These are phyloP conservation scores for Gnetum montanum DNA, from an alignment of 75 land plant genomes.

Conservation along the genomic window DNA sequence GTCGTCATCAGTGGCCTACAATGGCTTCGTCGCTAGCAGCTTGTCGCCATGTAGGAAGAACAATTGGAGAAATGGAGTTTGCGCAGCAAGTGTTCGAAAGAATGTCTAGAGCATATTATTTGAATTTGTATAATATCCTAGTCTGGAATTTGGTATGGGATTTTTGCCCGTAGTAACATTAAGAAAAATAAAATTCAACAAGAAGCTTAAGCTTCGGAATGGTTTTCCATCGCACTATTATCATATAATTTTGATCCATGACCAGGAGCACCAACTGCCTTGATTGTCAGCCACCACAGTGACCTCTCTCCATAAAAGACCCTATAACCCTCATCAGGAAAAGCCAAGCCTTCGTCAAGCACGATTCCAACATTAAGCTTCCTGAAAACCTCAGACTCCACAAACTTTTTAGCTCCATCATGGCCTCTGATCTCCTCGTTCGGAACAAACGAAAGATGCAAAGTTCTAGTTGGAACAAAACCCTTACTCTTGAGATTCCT, in stretches of 20 bases:
- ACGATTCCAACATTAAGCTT: conserved; percentile 61
- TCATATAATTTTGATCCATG: conserved; percentile 90
- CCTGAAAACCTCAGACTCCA: conserved; percentile 31
- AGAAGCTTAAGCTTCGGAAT: no score
- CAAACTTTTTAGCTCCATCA: conserved; percentile 46
- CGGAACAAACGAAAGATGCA: conserved; percentile 58
- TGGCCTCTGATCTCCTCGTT: conserved; percentile 83
- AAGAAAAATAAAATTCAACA: no score
- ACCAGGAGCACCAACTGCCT: conserved; percentile 57
- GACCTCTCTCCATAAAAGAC: conserved; percentile 66
- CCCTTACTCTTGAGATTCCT: conserved; percentile 24
- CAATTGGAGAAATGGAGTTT: no score
- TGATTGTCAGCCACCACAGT: conserved; percentile 54
- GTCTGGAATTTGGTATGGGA: no score
- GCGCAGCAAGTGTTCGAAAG: no score
- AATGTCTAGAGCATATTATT: no score
- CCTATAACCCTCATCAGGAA: conserved; percentile 42
- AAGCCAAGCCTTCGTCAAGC: conserved; percentile 79
- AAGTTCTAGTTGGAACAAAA: conserved; percentile 41
- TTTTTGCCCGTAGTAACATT: no score
- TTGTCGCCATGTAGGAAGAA: no score
- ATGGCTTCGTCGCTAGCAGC: no score
- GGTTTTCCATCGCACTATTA: conserved; percentile 70
- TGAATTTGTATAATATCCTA: no score
- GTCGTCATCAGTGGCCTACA: no score